Base-by-base conservation (phyloP, 2,329 filamentous ascomycete genomes). In the Ophiostoma ips region DNA sequence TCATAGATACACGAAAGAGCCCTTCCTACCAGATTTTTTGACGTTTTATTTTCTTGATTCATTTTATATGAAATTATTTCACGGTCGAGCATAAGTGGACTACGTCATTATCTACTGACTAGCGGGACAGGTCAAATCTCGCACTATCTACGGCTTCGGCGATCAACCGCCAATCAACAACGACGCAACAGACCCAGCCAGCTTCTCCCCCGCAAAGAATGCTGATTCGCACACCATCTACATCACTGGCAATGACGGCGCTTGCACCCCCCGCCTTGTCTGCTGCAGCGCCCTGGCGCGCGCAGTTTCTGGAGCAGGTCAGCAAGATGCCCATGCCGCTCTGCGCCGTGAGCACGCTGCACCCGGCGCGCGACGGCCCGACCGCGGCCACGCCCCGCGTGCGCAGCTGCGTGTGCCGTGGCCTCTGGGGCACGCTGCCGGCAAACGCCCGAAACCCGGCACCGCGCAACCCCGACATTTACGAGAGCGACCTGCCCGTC, bases 381-480 rank as follows among this genome's bases (percentile, higher is more conserved):
- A 40, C 33, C 5, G n/a, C 2, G 69, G 72, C 0, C 64, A 63
- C 55, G 51, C 74, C 80, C 1, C 76, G 86, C 49, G 83, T 79
- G 9, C 79, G 88, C 49, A 88, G 79, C 59, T 92, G 89, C 66
- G 79, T 95, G 60, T 90, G 80, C 67, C 83, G 90, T 53, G 87
- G 88, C 57, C 81, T 94, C 67, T 95, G 85, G 78, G 81, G 80
- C 0, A 73, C 75, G 50, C 70, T 94, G 1, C 81, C 83, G 4
- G 71, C 71, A 48, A 86, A 89, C 65, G 75, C 79, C 40, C 79
- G 81, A 63, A 90, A 92, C 64, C 68, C 77, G 33, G 83, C 86
- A 3, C 72, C 79, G 55, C 71, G 72, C 55, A 95, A 95, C 63
- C 81, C 84, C 5, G 57, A 67, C 28, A 46, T 65, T 1, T 95